Evolutionary conservation across 768 basidiomycete genomes (phyloP).

Genomic region (Albatrellus ellisii): DNA sequence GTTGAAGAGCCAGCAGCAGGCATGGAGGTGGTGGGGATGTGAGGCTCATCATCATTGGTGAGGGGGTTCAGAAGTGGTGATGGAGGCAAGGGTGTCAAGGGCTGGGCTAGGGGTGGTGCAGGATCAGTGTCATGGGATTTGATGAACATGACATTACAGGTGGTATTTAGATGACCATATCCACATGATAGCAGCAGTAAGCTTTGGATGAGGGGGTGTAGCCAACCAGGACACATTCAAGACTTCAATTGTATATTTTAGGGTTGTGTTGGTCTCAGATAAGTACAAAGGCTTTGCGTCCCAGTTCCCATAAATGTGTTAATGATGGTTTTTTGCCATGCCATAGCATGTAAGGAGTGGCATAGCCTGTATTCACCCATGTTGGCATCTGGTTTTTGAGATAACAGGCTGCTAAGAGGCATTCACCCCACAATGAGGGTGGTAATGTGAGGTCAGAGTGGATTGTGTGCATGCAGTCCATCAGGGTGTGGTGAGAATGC

Average conservation of each 20-base stretch:
- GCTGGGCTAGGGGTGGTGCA: neutral
- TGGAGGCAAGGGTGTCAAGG: neutral
- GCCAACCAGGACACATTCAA: constrained; percentile 16
- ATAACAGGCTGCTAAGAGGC: neutral
- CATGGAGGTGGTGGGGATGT: neutral
- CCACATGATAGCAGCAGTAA: constrained; percentile 16
- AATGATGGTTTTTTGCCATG: constrained; percentile 12
- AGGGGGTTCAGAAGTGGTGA: neutral
- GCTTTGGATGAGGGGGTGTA: constrained; percentile 16
- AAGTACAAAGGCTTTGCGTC: constrained; percentile 15
- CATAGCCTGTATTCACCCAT: neutral
- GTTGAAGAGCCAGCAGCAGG: too few species aligned
- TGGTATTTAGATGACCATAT: constrained; percentile 2
- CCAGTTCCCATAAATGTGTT: constrained; percentile 17
- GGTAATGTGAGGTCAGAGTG: constrained; percentile 3
- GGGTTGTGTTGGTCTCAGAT: constrained; percentile 12
- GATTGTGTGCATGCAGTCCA: constrained; percentile 8
- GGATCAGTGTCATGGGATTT: constrained; percentile 11
- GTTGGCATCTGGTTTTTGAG: neutral
- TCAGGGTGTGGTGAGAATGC: constrained; percentile 22
- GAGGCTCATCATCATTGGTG: neutral
- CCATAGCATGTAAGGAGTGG: constrained; percentile 2
- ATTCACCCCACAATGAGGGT: neutral
- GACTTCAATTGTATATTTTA: constrained; percentile 12
- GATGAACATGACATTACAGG: constrained; percentile 15